Percentiles rank a stretch among this genome's conserved stretches.
Evolutionary conservation across 78 protist species (phyloP).

Genomic region (Cavenderia fasciculata): DNA sequence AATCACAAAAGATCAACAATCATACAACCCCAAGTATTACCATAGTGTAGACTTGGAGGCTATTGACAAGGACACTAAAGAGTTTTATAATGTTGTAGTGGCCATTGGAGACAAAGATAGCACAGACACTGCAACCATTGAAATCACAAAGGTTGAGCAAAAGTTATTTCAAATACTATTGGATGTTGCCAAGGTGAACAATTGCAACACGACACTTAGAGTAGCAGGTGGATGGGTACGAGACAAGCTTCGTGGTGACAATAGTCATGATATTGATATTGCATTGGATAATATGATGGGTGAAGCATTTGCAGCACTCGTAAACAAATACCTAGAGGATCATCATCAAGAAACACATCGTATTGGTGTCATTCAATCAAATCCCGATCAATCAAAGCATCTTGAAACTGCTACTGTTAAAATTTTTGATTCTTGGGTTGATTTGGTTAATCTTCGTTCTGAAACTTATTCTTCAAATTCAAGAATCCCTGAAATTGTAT

Average conservation of each 20-base stretch:
- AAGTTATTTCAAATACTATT: slow-evolving; percentile 12
- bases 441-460: slow-evolving; percentile 94
- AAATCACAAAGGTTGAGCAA: neutral
- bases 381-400: slow-evolving; percentile 96
- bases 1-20: neutral
- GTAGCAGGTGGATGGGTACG: slow-evolving; percentile 99
- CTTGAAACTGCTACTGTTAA: slow-evolving; percentile 93
- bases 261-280: slow-evolving; percentile 92
- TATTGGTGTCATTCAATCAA: slow-evolving; percentile 82
- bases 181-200: slow-evolving; percentile 2
- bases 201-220: slow-evolving; percentile 72
- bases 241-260: slow-evolving; percentile 89
- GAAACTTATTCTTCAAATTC: slow-evolving; percentile 86
- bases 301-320: slow-evolving; percentile 82
- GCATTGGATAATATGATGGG: slow-evolving; percentile 85
- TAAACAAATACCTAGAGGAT: slow-evolving; percentile 41
- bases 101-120: slow-evolving; percentile 3
- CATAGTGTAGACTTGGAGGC: neutral
- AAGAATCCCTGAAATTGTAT: slow-evolving; percentile 88
- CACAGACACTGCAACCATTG: neutral
- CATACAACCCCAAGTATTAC: neutral
- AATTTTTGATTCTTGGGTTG: slow-evolving; percentile 85
- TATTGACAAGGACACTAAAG: neutral
- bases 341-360: slow-evolving; percentile 31
- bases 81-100: neutral